phyloP scores from a whole-genome alignment of 106 monocot genomes.

The Dactylorhiza incarnata region DNA sequence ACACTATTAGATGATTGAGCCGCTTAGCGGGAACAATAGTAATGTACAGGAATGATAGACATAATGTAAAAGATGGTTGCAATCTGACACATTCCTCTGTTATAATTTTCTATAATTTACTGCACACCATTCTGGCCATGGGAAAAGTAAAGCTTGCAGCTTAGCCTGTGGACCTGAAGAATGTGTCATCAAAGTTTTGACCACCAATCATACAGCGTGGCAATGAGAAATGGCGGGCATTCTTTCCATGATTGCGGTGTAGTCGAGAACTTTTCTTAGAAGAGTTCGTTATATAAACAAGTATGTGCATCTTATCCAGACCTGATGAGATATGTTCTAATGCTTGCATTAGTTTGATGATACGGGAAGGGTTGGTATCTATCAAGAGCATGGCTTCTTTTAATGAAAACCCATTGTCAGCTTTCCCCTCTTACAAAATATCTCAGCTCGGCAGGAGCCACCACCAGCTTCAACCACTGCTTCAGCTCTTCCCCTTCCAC shows the following conservation, averaged over 20 bases:
- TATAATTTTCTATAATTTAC: not conserved
- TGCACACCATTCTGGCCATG: not conserved
- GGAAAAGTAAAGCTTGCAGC: not conserved
- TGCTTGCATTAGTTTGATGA: not conserved
- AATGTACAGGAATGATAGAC: not conserved
- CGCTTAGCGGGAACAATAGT: not conserved
- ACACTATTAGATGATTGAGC: not conserved
- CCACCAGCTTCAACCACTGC: conserved; percentile 87
- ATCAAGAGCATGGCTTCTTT: conserved; percentile 35
- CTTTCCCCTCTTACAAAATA: conserved; percentile 52
- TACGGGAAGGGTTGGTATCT: not conserved
- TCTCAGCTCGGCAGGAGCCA: conserved; percentile 68
- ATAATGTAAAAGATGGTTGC: not conserved
- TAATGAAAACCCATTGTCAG: conserved; percentile 36
- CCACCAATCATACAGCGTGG: not conserved
- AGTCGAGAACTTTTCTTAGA: not conserved
- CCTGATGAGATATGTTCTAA: not conserved
- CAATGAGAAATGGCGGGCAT: not conserved
- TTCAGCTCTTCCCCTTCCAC: conserved; percentile 96
- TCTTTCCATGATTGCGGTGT: not conserved
- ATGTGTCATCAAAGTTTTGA: not conserved
- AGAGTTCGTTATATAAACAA: not conserved
- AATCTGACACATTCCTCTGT: too few species aligned
- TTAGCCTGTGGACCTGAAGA: not conserved
- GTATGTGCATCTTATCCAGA: not conserved